Evolutionary conservation across 495 filamentous ascomycete genomes (phyloP).

Genomic region (Tuber aestivum): DNA sequence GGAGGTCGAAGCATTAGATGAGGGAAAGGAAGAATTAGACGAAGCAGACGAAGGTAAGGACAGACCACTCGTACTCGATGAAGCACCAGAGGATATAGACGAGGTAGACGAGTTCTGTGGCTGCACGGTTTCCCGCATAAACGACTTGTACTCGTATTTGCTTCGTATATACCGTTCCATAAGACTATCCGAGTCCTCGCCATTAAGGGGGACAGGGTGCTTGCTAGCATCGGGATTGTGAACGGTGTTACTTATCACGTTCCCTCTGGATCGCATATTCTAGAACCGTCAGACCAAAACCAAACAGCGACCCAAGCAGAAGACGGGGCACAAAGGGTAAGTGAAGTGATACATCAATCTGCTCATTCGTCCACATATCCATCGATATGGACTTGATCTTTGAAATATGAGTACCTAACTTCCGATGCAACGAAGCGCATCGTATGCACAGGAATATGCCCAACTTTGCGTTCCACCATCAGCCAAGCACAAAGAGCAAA

Average conservation of each 20-base stretch:
- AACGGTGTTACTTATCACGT: slow-evolving; percentile 71
- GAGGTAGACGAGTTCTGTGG: slow-evolving; percentile 29
- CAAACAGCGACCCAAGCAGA: slow-evolving; percentile 1
- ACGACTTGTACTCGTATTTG: slow-evolving; percentile 71
- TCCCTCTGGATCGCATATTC: slow-evolving; percentile 91
- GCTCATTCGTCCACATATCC: slow-evolving; percentile 92
- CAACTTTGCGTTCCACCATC: slow-evolving; percentile 53
- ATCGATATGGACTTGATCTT: slow-evolving; percentile 98
- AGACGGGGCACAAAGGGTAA: slow-evolving; percentile 8
- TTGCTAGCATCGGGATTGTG: slow-evolving; percentile 81
- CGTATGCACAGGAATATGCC: slow-evolving; percentile 97
- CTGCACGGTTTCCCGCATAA: slow-evolving; percentile 48
- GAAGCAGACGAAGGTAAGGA: slow-evolving; percentile 47
- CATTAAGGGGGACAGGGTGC: slow-evolving; percentile 75
- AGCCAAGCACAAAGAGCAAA: slow-evolving; percentile 21
- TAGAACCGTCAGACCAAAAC: slow-evolving; percentile 45
- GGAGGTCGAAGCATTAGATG: slow-evolving; percentile 6
- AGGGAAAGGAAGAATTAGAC: slow-evolving; percentile 43
- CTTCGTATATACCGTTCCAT: slow-evolving; percentile 92
- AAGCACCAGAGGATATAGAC: slow-evolving; percentile 46
- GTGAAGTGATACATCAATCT: slow-evolving; percentile 70
- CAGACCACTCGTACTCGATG: slow-evolving; percentile 18
- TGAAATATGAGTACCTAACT: slow-evolving; percentile 93
- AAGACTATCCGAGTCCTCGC: slow-evolving; percentile 81
- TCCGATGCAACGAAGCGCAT: slow-evolving; percentile 91